phyloP scores from a whole-genome alignment of 2,329 filamentous ascomycete species.

The Hymenoscyphus scutula region DNA sequence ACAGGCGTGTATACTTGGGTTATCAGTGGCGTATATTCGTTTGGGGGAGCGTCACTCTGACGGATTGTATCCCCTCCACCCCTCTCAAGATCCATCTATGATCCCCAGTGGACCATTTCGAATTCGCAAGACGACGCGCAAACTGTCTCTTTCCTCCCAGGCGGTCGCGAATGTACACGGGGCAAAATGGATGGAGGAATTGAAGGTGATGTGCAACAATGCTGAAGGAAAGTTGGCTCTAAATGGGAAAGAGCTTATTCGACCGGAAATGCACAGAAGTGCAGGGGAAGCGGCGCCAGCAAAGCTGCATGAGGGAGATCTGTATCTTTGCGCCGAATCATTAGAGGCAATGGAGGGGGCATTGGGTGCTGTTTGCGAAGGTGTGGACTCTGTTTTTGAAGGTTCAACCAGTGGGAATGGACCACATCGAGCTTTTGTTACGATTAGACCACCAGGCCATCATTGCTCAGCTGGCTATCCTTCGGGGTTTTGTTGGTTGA shows the following conservation, averaged over 20 bases:
- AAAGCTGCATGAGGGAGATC: constrained; percentile 78
- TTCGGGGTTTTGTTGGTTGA: constrained; percentile 97
- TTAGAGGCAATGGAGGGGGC: constrained; percentile 85
- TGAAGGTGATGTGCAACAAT: constrained; percentile 78
- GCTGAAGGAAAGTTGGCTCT: constrained; percentile 76
- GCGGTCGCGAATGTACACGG: constrained; percentile 91
- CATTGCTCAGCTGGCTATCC: constrained; percentile 89
- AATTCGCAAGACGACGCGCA: constrained; percentile 76
- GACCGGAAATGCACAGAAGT: constrained; percentile 60
- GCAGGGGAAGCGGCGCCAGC: constrained; percentile 44
- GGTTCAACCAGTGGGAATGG: constrained; percentile 45
- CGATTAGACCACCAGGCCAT: constrained; percentile 88
- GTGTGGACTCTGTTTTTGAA: constrained; percentile 79
- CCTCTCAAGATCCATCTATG: constrained; percentile 50
- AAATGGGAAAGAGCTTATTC: constrained; percentile 73
- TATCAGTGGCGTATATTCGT: constrained; percentile 86
- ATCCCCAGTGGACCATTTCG: constrained; percentile 71
- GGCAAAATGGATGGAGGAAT: constrained; percentile 86
- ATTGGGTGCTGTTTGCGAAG: constrained; percentile 89
- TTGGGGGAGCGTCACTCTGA: constrained; percentile 77
- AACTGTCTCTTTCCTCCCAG: constrained; percentile 67
- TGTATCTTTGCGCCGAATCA: constrained; percentile 88
- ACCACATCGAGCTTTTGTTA: constrained; percentile 81
- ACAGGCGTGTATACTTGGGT: constrained; percentile 76
- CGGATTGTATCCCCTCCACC: constrained; percentile 65